phyloP scores from a whole-genome alignment of 768 basidiomycete genomes.

The Mycena albidolilacea region DNA sequence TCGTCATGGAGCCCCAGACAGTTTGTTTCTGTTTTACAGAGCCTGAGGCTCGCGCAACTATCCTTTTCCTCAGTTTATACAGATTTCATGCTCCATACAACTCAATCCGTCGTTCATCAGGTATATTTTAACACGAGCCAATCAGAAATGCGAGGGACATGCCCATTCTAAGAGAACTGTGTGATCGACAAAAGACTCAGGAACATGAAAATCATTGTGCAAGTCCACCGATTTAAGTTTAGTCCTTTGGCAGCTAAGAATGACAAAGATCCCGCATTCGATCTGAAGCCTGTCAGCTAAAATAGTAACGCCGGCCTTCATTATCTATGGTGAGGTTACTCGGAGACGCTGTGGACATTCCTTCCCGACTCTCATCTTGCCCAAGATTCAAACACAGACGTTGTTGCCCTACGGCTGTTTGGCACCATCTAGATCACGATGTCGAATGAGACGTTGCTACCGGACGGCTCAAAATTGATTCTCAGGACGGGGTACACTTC shows the following conservation, averaged over 20 bases:
- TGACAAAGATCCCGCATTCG: too few relatives aligned
- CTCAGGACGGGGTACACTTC: slow-evolving; percentile 44
- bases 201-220: neutral
- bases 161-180: neutral
- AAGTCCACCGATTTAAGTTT: neutral
- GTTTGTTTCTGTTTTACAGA: too few relatives aligned
- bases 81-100: neutral
- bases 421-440: slow-evolving; percentile 14
- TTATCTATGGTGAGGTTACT: neutral
- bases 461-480: slow-evolving; percentile 43
- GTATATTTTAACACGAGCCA: neutral
- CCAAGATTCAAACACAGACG: neutral
- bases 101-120: neutral
- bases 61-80: neutral
- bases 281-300: too few relatives aligned
- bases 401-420: neutral
- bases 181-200: too few relatives aligned
- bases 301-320: neutral
- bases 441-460: slow-evolving; percentile 38
- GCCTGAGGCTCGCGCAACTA: too few relatives aligned
- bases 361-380: neutral
- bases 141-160: neutral
- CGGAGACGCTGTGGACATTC: neutral
- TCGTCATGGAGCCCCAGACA: neutral
- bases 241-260: neutral